A percentile compares a stretch with the other conserved stretches of the same genome.
Evolutionary conservation across 371 early-diverging fungal genomes (phyloP).

Genomic region (Chytridiales sp.): DNA sequence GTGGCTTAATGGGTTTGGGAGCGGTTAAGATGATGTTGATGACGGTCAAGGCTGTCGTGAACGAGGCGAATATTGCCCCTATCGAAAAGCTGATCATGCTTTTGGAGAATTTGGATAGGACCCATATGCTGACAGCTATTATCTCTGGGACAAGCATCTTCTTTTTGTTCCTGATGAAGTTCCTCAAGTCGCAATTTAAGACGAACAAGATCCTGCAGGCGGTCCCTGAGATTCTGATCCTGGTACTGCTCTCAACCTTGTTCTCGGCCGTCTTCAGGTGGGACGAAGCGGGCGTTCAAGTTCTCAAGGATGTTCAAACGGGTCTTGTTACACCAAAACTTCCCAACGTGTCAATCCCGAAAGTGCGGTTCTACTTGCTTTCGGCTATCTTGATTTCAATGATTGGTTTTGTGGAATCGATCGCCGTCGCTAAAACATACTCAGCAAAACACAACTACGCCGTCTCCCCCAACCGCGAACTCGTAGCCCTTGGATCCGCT

Average conservation of each 20-base stretch:
- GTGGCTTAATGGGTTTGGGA: slow-evolving; percentile 47
- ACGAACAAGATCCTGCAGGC: slow-evolving; percentile 55
- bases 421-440: slow-evolving; percentile 87
- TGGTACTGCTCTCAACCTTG: slow-evolving; percentile 68
- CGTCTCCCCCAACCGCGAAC: slow-evolving; percentile 89
- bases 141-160: slow-evolving; percentile 67
- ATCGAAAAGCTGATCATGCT: slow-evolving; percentile 65
- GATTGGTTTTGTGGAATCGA: slow-evolving; percentile 94
- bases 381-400: slow-evolving; percentile 79
- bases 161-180: slow-evolving; percentile 61
- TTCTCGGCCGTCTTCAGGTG: slow-evolving; percentile 63
- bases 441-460: slow-evolving; percentile 83
- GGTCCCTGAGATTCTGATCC: slow-evolving; percentile 84
- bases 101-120: slow-evolving; percentile 41
- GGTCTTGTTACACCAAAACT: slow-evolving; percentile 41
- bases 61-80: slow-evolving; percentile 69
- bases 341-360: slow-evolving; percentile 51
- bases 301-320: slow-evolving; percentile 70
- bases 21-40: slow-evolving; percentile 30
- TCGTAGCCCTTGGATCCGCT: slow-evolving; percentile 86
- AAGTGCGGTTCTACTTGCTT: slow-evolving; percentile 64
- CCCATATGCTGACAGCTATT: slow-evolving; percentile 66
- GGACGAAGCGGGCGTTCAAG: slow-evolving; percentile 64
- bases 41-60: slow-evolving; percentile 34
- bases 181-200: slow-evolving; percentile 57